phyloP scores from a whole-genome alignment of 306 rosid genomes.

The Malus sieversii region DNA sequence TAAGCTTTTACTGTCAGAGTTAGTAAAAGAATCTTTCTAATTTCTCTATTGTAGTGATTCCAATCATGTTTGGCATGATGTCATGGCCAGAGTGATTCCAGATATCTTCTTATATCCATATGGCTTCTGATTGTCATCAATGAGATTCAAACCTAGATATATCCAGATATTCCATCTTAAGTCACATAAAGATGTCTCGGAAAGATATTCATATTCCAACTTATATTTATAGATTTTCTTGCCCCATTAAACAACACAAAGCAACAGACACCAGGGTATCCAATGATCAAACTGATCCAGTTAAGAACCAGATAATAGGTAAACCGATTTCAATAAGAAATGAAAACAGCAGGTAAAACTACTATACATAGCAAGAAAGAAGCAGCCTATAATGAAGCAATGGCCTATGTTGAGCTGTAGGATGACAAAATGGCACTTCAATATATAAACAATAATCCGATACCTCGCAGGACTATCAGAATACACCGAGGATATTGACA shows the following conservation, averaged over 20 bases:
- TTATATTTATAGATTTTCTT: background rate
- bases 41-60: too few relatives aligned
- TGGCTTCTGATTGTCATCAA: too few relatives aligned
- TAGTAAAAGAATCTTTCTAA: background rate
- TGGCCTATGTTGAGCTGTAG: background rate
- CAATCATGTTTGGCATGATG: too few relatives aligned
- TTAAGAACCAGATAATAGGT: background rate
- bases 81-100: too few relatives aligned
- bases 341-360: background rate
- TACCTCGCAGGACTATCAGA: background rate
- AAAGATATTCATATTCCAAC: background rate
- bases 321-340: background rate
- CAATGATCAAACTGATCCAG: background rate
- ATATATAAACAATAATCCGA: background rate
- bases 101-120: too few relatives aligned
- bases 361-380: background rate
- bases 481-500: background rate
- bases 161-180: background rate
- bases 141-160: background rate
- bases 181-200: background rate
- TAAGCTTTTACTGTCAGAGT: too few relatives aligned
- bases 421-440: background rate
- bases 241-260: background rate
- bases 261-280: background rate
- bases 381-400: background rate